phyloP scores from a whole-genome alignment of 2,329 filamentous ascomycete genomes.

The Aspergillus fructus region DNA sequence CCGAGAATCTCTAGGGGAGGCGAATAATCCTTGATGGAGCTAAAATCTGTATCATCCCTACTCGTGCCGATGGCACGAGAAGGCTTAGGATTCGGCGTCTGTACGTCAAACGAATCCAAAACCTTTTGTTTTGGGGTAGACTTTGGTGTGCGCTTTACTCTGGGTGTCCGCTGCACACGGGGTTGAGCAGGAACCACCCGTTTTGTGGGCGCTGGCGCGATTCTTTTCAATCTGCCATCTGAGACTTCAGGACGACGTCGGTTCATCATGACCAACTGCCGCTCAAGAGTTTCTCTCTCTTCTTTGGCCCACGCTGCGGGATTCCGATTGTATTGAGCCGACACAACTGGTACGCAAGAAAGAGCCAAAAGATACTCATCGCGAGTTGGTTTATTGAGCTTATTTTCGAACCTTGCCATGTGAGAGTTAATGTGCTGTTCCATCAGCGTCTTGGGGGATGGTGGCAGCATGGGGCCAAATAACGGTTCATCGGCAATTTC shows the following conservation, averaged over 20 bases:
- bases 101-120: constrained; percentile 39
- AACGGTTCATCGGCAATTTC: constrained; percentile 41
- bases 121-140: constrained; percentile 42
- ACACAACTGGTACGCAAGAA: constrained; percentile 45
- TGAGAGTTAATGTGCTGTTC: constrained; percentile 45
- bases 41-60: constrained; percentile 80
- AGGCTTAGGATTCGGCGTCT: constrained; percentile 42
- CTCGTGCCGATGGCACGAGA: constrained; percentile 55
- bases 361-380: constrained; percentile 46
- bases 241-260: constrained; percentile 32
- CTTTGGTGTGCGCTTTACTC: constrained; percentile 41
- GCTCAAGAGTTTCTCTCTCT: constrained; percentile 42
- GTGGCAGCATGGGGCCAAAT: constrained; percentile 37
- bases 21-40: constrained; percentile 68
- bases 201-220: constrained; percentile 41
- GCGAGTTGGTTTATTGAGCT: constrained; percentile 43
- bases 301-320: constrained; percentile 44
- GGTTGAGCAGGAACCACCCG: constrained; percentile 24
- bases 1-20: constrained; percentile 68
- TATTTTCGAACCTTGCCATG: constrained; percentile 42
- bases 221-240: constrained; percentile 38
- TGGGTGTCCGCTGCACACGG: constrained; percentile 31
- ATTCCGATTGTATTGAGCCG: constrained; percentile 44
- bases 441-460: constrained; percentile 38
- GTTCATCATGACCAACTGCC: constrained; percentile 43